These are phyloP conservation scores for Fonsecaea multimorphosa DNA, from an alignment of 2,329 filamentous ascomycete genomes.

Conservation along the genomic window DNA sequence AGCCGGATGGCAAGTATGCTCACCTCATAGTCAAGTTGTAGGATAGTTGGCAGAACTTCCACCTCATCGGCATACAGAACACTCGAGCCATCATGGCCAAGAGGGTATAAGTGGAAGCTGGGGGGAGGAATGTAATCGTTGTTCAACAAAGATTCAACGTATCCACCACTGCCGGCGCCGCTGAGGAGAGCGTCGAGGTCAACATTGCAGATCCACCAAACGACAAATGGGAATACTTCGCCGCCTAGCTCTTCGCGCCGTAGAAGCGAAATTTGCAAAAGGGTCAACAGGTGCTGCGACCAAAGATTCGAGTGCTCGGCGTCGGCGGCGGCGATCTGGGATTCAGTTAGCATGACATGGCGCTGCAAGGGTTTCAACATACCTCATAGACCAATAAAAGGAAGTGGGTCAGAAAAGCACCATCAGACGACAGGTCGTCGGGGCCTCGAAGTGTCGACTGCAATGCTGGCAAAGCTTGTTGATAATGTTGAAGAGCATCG, in stretches of 20 bases:
- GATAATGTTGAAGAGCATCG: slow-evolving; percentile 61
- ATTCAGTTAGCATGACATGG: slow-evolving; percentile 28
- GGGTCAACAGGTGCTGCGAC: slow-evolving; percentile 60
- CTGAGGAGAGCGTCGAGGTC: slow-evolving; percentile 63
- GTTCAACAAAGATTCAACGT: slow-evolving; percentile 55
- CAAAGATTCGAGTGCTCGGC: slow-evolving; percentile 57
- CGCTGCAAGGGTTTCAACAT: slow-evolving; percentile 27
- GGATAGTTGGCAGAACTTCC: slow-evolving; percentile 48
- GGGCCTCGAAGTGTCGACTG: slow-evolving; percentile 53
- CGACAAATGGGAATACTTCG: slow-evolving; percentile 58
- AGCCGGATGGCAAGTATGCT: slow-evolving; percentile 54
- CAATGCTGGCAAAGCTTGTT: slow-evolving; percentile 58
- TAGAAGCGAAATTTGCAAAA: slow-evolving; percentile 58
- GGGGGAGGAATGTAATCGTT: slow-evolving; percentile 56
- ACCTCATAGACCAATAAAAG: slow-evolving; percentile 64
- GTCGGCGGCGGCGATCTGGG: slow-evolving; percentile 55
- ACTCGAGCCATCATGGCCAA: slow-evolving; percentile 45
- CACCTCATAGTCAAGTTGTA: slow-evolving; percentile 55
- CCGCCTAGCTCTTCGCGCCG: slow-evolving; percentile 53
- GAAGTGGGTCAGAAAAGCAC: slow-evolving; percentile 63
- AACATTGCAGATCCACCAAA: slow-evolving; percentile 62
- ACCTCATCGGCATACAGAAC: slow-evolving; percentile 48
- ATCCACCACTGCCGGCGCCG: slow-evolving; percentile 58
- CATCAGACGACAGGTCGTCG: slow-evolving; percentile 61
- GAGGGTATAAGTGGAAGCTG: slow-evolving; percentile 47